Conservation (phyloP, 2,329 filamentous ascomycete genomes). For the Ceratocystis cubensis region DNA sequence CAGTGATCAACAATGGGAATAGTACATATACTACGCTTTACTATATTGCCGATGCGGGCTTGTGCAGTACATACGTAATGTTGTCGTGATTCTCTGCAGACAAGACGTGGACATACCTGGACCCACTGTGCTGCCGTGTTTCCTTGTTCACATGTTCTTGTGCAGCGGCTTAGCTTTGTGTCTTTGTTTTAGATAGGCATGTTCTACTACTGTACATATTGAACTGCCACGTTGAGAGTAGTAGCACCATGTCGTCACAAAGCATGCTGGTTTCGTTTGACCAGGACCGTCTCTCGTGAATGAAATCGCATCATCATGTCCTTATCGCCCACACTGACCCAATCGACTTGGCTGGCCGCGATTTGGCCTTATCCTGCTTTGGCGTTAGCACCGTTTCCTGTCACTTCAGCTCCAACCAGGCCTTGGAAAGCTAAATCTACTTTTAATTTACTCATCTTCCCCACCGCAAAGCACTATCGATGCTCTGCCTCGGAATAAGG, state of each 20-base stretch:
- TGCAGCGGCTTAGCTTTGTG: no score
- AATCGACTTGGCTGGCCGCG: background rate
- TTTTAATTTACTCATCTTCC: background rate
- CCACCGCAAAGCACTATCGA: no score
- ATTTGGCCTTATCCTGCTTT: background rate
- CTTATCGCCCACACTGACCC: background rate
- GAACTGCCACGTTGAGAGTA: background rate
- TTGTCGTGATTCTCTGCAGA: no score
- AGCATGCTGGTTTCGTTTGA: background rate
- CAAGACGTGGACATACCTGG: no score
- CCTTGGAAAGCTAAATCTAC: background rate
- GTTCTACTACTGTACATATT: no score
- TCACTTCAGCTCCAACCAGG: constrained; percentile 5
- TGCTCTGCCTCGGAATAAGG: no score
- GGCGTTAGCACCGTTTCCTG: background rate
- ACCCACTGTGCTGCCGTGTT: no score
- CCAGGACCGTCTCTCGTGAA: background rate
- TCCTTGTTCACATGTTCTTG: no score
- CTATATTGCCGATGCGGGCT: no score
- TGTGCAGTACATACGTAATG: no score
- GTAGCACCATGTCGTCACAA: background rate
- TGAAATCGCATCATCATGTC: background rate
- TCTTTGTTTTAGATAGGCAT: no score
- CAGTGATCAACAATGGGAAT: constrained; percentile 2
- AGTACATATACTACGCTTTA: background rate